A percentile compares a stretch with the other conserved stretches of the same genome.
phyloP scores from a whole-genome alignment of 2,329 filamentous ascomycete genomes.

The Paracorniculantispora psalliotae region DNA sequence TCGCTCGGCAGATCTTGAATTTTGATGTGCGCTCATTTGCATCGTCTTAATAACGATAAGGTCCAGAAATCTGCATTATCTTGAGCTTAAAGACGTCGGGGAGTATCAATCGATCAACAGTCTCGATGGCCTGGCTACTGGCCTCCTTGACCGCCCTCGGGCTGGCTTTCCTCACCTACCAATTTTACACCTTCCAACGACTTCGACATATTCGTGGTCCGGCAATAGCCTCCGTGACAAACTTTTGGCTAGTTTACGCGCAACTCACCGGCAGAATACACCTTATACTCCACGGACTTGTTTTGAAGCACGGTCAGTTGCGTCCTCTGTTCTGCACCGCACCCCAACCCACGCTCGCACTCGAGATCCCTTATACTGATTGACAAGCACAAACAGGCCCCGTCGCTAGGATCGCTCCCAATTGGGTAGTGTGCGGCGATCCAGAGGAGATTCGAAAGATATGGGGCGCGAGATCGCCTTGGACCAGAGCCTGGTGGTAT shows the following conservation, averaged over 20 bases:
- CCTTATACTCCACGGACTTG: not conserved
- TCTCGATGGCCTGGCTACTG: constrained; percentile 7
- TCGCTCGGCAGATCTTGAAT: not conserved
- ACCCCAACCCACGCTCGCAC: not conserved
- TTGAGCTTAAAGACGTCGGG: too few relatives aligned
- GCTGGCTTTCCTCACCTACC: not conserved
- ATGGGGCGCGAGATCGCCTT: constrained; percentile 24
- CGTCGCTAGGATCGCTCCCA: constrained; percentile 24
- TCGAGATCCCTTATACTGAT: not conserved
- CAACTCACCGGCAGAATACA: constrained; percentile 15
- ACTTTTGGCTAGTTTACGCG: constrained; percentile 26
- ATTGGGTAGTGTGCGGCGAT: constrained; percentile 27
- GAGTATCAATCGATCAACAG: too few relatives aligned
- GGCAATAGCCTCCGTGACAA: constrained; percentile 22
- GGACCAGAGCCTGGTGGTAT: constrained; percentile 33
- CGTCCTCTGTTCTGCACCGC: not conserved
- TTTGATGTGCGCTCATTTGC: not conserved
- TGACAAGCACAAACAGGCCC: constrained; percentile 17
- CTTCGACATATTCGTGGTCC: constrained; percentile 27
- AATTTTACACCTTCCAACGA: constrained; percentile 13
- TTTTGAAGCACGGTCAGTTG: not conserved
- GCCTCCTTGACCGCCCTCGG: not conserved
- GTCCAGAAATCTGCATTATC: too few relatives aligned
- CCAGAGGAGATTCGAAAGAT: constrained; percentile 25
- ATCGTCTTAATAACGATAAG: too few relatives aligned